Percentiles rank a stretch among this genome's conserved stretches.
Evolutionary conservation across 1,139 yeast species (phyloP).

Genomic region (Sugiyamaella pinicola): DNA sequence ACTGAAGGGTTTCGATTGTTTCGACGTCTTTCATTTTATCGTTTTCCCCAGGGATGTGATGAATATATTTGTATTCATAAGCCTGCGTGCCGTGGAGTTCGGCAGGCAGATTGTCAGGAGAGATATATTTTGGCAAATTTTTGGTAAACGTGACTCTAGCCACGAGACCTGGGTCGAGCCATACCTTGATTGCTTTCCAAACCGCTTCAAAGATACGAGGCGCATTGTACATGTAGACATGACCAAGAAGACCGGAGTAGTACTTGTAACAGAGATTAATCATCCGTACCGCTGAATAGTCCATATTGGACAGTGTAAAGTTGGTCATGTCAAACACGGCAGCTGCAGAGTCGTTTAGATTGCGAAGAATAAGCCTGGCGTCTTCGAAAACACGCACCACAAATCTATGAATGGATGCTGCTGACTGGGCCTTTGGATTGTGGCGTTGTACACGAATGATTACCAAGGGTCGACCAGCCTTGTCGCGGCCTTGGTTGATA

Average conservation of each 20-base stretch:
- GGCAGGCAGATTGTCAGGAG: slow-evolving; percentile 55
- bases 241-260: slow-evolving; percentile 82
- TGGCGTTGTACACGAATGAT: slow-evolving; percentile 70
- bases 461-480: slow-evolving; percentile 66
- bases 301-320: slow-evolving; percentile 79
- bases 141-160: slow-evolving; percentile 76
- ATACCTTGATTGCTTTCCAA: slow-evolving; percentile 79
- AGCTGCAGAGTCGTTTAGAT: slow-evolving; percentile 68
- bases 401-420: slow-evolving; percentile 64
- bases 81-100: slow-evolving; percentile 68
- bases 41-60: slow-evolving; percentile 57
- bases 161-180: slow-evolving; percentile 90
- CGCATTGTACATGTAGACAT: slow-evolving; percentile 75
- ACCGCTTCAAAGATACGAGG: slow-evolving; percentile 88
- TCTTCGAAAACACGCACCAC: slow-evolving; percentile 70
- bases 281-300: slow-evolving; percentile 76
- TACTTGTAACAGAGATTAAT: slow-evolving; percentile 76
- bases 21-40: slow-evolving; percentile 47
- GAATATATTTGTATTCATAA: slow-evolving; percentile 55
- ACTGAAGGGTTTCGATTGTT: slow-evolving; percentile 46
- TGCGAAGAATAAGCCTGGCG: slow-evolving; percentile 60
- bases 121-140: slow-evolving; percentile 62
- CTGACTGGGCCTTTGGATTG: slow-evolving; percentile 67
- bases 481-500: slow-evolving; percentile 63
- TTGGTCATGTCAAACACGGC: slow-evolving; percentile 74